These are phyloP conservation scores for Xylariaceae sp. DNA, from an alignment of 2,329 filamentous ascomycete genomes.

Conservation along the genomic window DNA sequence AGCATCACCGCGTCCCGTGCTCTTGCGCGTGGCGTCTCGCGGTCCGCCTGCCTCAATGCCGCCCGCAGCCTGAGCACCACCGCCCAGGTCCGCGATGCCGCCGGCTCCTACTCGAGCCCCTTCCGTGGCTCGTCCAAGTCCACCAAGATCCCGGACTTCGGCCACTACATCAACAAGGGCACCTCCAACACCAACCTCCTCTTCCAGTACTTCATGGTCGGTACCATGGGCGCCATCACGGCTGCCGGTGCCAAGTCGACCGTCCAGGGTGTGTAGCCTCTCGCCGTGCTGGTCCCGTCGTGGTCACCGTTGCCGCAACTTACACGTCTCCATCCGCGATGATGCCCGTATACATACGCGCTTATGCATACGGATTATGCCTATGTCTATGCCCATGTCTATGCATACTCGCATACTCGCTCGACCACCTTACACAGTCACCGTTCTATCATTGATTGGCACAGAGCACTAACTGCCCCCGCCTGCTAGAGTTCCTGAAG, in stretches of 20 bases:
- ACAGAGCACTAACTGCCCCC: conserved; percentile 20
- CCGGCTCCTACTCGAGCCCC: conserved; percentile 52
- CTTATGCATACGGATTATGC: not conserved
- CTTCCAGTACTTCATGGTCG: conserved; percentile 98
- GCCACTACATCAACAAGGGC: conserved; percentile 73
- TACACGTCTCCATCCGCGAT: not conserved
- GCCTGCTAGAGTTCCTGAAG: conserved; percentile 82
- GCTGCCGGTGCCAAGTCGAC: conserved; percentile 96
- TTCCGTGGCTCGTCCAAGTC: conserved; percentile 55
- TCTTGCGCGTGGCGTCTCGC: conserved; percentile 56
- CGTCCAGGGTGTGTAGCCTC: conserved; percentile 74
- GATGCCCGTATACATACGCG: not conserved
- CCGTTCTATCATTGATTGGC: not conserved
- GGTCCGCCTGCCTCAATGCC: conserved; percentile 35
- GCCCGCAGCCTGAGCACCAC: conserved; percentile 55
- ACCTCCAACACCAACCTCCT: conserved; percentile 71
- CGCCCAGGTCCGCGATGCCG: conserved; percentile 41
- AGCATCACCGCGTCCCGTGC: conserved; percentile 62
- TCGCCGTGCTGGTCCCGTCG: no score
- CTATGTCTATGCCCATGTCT: no score
- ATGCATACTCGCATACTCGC: no score
- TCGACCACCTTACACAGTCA: no score
- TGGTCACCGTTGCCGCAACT: no score
- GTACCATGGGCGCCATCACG: conserved; percentile 84
- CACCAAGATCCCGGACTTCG: conserved; percentile 81